A percentile compares a stretch with the other conserved stretches of the same genome.
These are phyloP conservation scores for Trametes hirsuta DNA, from an alignment of 1,284 basidiomycete genomes.

Conservation along the genomic window DNA sequence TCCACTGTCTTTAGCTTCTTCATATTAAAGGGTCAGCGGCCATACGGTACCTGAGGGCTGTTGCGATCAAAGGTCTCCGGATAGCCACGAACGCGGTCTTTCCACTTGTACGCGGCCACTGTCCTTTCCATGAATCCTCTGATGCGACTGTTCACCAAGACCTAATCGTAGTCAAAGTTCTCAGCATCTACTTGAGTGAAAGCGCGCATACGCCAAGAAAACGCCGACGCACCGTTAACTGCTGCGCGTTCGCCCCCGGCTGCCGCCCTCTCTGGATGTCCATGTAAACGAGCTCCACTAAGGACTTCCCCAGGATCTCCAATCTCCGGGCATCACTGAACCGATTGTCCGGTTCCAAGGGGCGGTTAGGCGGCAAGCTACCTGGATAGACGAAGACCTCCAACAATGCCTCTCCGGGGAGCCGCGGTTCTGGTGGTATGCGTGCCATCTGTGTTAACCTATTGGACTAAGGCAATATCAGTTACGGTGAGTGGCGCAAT, in stretches of 20 bases:
- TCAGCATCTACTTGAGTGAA: too few relatives aligned
- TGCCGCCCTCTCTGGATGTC: neutral
- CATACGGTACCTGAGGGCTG: neutral
- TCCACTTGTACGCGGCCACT: conserved; percentile 3
- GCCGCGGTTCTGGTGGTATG: conserved; percentile 8
- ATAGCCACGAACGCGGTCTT: conserved; percentile 2
- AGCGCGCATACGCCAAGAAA: neutral
- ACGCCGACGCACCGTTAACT: neutral
- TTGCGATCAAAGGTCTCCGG: neutral
- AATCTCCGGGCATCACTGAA: conserved; percentile 10
- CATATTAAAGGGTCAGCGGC: too few relatives aligned
- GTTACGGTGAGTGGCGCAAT: neutral
- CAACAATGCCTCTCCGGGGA: conserved; percentile 6
- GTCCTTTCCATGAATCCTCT: conserved; percentile 4
- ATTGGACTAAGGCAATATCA: neutral
- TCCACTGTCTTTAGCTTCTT: neutral
- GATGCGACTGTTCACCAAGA: neutral
- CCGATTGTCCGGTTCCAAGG: neutral
- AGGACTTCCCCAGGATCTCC: neutral
- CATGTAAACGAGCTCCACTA: conserved; percentile 4
- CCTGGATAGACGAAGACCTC: conserved; percentile 13
- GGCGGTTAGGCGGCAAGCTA: neutral
- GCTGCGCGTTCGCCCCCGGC: neutral
- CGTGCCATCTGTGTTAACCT: neutral
- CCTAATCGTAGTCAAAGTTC: neutral